phyloP scores from a whole-genome alignment of 768 basidiomycete genomes.

The Auriscalpium microsporum region DNA sequence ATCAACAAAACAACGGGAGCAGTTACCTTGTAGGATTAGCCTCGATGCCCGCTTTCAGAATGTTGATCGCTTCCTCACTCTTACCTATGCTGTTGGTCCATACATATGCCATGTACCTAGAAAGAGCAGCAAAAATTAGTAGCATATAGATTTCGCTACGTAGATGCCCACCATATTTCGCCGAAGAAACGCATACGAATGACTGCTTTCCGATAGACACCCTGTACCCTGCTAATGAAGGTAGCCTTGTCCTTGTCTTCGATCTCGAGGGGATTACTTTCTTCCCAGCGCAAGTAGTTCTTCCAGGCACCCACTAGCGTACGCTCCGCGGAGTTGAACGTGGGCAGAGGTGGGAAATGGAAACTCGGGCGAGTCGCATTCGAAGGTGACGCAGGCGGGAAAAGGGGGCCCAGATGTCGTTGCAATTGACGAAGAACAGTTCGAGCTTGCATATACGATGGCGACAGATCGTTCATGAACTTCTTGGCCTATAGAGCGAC shows the following conservation, averaged over 20 bases:
- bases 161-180: slow-evolving; percentile 72
- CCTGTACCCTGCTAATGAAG: slow-evolving; percentile 63
- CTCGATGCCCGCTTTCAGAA: slow-evolving; percentile 77
- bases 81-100: slow-evolving; percentile 74
- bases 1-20: slow-evolving; percentile 11
- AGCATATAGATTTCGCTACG: background rate
- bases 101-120: slow-evolving; percentile 87
- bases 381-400: slow-evolving; percentile 39
- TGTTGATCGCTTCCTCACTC: slow-evolving; percentile 71
- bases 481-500: slow-evolving; percentile 67
- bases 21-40: slow-evolving; percentile 74
- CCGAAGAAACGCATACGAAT: slow-evolving; percentile 90
- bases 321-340: slow-evolving; percentile 65
- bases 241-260: slow-evolving; percentile 71
- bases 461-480: slow-evolving; percentile 87
- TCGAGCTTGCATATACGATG: slow-evolving; percentile 92
- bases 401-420: slow-evolving; percentile 56
- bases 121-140: background rate
- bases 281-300: slow-evolving; percentile 90
- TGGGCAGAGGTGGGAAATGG: slow-evolving; percentile 62
- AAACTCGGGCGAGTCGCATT: slow-evolving; percentile 33
- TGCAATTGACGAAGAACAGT: slow-evolving; percentile 77
- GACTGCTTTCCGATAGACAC: slow-evolving; percentile 83
- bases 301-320: slow-evolving; percentile 83
- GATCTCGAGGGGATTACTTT: slow-evolving; percentile 86